These are phyloP conservation scores for Coleophoma eucalyptorum DNA, from an alignment of 2,329 filamentous ascomycete genomes.

Conservation along the genomic window DNA sequence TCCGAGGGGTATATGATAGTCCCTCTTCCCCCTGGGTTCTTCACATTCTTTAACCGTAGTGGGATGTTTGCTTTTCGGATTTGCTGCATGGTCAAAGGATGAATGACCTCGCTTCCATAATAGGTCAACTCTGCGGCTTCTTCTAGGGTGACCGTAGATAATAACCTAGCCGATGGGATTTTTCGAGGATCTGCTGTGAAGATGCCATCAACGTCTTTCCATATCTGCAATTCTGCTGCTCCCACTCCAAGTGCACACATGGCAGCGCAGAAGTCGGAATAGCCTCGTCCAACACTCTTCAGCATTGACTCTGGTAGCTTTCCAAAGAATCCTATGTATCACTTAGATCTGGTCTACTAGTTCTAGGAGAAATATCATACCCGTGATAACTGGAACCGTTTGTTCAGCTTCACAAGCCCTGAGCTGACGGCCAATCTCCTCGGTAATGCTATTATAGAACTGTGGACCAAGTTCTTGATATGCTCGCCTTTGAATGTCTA, in stretches of 20 bases:
- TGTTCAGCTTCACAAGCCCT: conserved; percentile 3
- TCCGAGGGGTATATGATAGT: conserved; percentile 31
- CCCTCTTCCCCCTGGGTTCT: conserved; percentile 59
- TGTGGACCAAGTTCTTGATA: conserved; percentile 4
- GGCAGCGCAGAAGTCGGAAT: conserved; percentile 69
- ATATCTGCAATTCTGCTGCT: conserved; percentile 65
- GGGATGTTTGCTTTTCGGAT: conserved; percentile 62
- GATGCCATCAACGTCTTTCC: conserved; percentile 73
- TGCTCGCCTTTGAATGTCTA: conserved; percentile 1
- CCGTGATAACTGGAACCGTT: conserved; percentile 7
- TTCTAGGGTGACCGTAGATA: conserved; percentile 57
- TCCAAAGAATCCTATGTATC: conserved; percentile 58
- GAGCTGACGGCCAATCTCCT: conserved; percentile 2
- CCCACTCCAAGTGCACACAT: conserved; percentile 61
- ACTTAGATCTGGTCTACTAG: neutral
- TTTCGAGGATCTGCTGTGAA: conserved; percentile 69
- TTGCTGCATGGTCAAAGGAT: conserved; percentile 69
- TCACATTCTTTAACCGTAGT: conserved; percentile 67
- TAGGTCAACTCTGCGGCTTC: conserved; percentile 64
- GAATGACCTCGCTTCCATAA: conserved; percentile 50
- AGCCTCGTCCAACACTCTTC: conserved; percentile 62
- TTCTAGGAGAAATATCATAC: conserved; percentile 3
- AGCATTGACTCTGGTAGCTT: conserved; percentile 63
- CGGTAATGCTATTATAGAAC: conserved; percentile 4
- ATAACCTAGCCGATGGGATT: conserved; percentile 58